phyloP scores from a whole-genome alignment of 176 grass and related monocot genomes.

The Oryza australiensis region DNA sequence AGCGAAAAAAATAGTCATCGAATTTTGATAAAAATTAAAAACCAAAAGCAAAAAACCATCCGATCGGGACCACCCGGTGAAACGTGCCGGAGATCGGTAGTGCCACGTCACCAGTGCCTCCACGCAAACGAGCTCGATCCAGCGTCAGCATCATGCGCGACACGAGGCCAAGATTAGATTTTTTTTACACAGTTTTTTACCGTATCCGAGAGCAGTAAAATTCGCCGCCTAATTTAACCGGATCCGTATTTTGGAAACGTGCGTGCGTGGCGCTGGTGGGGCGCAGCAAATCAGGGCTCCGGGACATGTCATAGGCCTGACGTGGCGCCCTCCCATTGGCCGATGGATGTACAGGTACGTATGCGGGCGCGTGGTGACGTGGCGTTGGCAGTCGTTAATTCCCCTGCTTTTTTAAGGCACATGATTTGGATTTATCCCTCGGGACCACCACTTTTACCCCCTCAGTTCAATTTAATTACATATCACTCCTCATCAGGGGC shows the following conservation, averaged over 20 bases:
- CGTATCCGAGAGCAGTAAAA: not conserved
- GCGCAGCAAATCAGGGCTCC: slow-evolving; percentile 25
- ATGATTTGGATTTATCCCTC: not conserved
- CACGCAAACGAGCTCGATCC: not conserved
- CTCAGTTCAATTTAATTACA: not conserved
- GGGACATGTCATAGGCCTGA: slow-evolving; percentile 8
- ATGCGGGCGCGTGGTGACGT: not conserved
- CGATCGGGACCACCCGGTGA: too few relatives aligned
- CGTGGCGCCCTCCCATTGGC: not conserved
- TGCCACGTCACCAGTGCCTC: not conserved
- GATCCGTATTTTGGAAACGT: not conserved
- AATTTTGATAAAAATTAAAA: too few relatives aligned
- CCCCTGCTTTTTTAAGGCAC: not conserved
- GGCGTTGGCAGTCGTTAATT: not conserved
- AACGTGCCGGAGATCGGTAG: too few relatives aligned
- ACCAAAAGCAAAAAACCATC: too few relatives aligned
- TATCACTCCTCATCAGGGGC: accelerated
- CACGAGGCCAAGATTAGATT: not conserved
- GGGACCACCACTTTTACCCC: too few relatives aligned
- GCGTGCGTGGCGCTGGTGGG: not conserved
- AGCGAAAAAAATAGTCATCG: too few relatives aligned
- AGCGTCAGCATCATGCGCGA: not conserved
- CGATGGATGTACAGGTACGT: not conserved
- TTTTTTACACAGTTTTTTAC: not conserved
- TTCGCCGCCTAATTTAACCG: not conserved